Conservation (phyloP, 805 yeast genomes). For the Starmerella stigmatis region DNA sequence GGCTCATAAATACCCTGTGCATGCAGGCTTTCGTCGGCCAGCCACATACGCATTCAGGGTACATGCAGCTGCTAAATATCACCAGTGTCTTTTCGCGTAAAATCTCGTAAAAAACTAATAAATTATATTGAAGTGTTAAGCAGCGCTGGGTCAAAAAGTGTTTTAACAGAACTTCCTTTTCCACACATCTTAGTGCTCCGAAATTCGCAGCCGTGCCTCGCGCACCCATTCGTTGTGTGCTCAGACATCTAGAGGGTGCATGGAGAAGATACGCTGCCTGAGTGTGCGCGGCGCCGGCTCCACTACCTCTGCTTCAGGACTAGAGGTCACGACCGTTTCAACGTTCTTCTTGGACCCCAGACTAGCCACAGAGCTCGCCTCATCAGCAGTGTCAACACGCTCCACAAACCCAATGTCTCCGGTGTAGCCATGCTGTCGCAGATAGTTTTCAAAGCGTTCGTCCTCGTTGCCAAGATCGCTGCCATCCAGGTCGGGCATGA, state of each 20-base stretch:
- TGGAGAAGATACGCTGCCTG: constrained; percentile 14
- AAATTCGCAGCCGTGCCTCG: too few relatives aligned
- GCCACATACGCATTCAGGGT: too few relatives aligned
- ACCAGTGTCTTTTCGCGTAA: too few relatives aligned
- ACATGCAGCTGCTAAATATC: too few relatives aligned
- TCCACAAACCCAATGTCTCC: constrained; percentile 35
- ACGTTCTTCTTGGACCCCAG: background rate
- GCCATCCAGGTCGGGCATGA: constrained; percentile 57
- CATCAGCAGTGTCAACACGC: background rate
- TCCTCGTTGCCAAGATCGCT: constrained; percentile 59
- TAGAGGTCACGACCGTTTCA: background rate
- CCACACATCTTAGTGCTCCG: too few relatives aligned
- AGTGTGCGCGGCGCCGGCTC: constrained; percentile 1
- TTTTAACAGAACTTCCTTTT: too few relatives aligned
- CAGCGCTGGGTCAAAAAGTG: too few relatives aligned
- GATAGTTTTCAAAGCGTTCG: constrained; percentile 47
- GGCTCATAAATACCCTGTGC: too few relatives aligned
- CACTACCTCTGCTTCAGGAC: background rate
- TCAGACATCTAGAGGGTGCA: constrained; percentile 10
- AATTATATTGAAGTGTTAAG: too few relatives aligned
- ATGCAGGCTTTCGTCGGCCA: too few relatives aligned
- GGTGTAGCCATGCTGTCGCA: constrained; percentile 48
- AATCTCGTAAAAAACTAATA: too few relatives aligned
- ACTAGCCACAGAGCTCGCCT: background rate
- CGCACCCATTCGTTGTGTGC: too few relatives aligned